These are phyloP conservation scores for Kalaharituber pfeilii DNA, from an alignment of 2,329 filamentous ascomycete species.

Conservation along the genomic window DNA sequence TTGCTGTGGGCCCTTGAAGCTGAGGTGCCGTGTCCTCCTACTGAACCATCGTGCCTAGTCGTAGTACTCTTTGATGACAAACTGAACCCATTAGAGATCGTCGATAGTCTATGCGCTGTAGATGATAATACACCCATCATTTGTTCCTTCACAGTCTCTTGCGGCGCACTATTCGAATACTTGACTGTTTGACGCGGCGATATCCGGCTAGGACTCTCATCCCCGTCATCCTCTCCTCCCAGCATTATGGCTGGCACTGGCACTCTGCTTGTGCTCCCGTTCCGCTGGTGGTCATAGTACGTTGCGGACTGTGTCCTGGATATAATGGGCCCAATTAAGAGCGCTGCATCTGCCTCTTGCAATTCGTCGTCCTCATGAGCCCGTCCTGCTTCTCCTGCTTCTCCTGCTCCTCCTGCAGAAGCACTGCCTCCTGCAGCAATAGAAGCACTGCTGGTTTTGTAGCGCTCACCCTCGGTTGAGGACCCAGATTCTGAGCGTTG, in stretches of 20 bases:
- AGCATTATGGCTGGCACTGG: neutral
- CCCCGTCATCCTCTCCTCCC: neutral
- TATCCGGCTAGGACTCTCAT: neutral
- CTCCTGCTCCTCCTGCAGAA: neutral
- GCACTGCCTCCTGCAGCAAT: neutral
- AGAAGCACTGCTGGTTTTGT: neutral
- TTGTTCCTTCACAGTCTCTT: neutral
- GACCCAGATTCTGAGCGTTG: neutral
- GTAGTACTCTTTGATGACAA: neutral
- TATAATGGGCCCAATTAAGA: constrained; percentile 19
- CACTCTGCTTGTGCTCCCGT: neutral
- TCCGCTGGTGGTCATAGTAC: constrained; percentile 6
- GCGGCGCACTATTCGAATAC: neutral
- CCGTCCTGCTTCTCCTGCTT: neutral
- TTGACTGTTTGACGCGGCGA: neutral
- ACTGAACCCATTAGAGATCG: neutral
- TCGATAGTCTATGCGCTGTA: neutral
- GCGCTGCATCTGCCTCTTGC: constrained; percentile 17
- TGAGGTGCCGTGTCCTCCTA: neutral
- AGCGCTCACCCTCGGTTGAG: neutral
- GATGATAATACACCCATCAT: neutral
- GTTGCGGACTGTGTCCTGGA: constrained; percentile 17
- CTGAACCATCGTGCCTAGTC: neutral
- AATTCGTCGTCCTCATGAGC: neutral
- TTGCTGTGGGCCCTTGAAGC: neutral